These are phyloP conservation scores for Aspergillus nomiae DNA, from an alignment of 2,329 filamentous ascomycete species.

Conservation along the genomic window DNA sequence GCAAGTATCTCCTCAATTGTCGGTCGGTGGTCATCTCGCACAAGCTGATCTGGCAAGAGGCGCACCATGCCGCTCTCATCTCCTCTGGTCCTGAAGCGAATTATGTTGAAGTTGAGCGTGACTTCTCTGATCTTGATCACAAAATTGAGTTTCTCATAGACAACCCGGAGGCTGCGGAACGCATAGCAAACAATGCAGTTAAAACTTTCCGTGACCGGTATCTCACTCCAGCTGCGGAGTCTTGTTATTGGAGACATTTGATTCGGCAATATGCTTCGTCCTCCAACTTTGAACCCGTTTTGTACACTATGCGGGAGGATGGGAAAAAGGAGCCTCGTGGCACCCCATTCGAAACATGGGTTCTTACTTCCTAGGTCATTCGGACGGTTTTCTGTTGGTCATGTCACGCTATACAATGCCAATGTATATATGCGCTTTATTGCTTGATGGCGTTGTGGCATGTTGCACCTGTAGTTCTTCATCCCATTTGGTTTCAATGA, in stretches of 20 bases:
- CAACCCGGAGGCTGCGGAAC: conserved; percentile 47
- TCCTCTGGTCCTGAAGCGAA: conserved; percentile 52
- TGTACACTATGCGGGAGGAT: conserved; percentile 31
- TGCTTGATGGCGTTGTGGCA: background rate
- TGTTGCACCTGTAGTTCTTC: background rate
- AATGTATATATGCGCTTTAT: background rate
- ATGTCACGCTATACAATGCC: background rate
- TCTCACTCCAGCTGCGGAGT: conserved; percentile 56
- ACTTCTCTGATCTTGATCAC: conserved; percentile 59
- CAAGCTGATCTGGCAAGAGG: conserved; percentile 51
- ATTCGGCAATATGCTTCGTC: conserved; percentile 41
- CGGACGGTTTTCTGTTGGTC: background rate
- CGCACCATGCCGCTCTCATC: conserved; percentile 50
- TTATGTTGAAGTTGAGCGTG: conserved; percentile 50
- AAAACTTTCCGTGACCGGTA: conserved; percentile 55
- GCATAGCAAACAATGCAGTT: conserved; percentile 54
- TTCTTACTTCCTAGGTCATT: conserved; percentile 25
- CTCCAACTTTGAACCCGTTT: conserved; percentile 45
- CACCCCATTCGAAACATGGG: conserved; percentile 45
- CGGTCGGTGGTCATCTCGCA: conserved; percentile 53
- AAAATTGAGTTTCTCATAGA: conserved; percentile 48
- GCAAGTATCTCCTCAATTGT: conserved; percentile 58
- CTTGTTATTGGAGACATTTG: conserved; percentile 58
- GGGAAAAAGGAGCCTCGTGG: conserved; percentile 36
- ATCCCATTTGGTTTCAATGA: background rate